A percentile compares a stretch with the other conserved stretches of the same genome.
Conservation (phyloP, 139 green algal species). For the Picochlorum sp. region DNA sequence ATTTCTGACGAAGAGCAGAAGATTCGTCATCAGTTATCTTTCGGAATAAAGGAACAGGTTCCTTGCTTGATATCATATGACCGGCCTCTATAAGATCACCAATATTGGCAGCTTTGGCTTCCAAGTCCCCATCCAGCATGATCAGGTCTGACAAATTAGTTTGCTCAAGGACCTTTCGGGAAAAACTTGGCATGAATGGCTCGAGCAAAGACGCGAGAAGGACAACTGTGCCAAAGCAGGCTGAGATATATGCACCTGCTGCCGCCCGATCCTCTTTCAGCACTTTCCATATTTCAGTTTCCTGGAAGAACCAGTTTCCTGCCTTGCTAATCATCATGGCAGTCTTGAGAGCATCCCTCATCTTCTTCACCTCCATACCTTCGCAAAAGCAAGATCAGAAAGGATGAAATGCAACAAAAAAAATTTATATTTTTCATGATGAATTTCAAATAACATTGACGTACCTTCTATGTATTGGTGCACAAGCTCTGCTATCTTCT, state of each 20-base stretch:
- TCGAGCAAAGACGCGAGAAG: constrained; percentile 73
- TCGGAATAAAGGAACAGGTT: constrained; percentile 43
- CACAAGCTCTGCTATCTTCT: constrained; percentile 39
- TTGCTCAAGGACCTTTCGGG: constrained; percentile 47
- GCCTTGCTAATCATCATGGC: constrained; percentile 26
- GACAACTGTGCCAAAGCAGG: constrained; percentile 62
- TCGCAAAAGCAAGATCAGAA: constrained; percentile 11
- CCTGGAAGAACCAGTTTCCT: constrained; percentile 32
- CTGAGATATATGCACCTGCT: constrained; percentile 23
- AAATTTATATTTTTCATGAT: background rate
- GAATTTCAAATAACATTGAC: background rate
- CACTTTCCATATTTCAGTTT: constrained; percentile 48
- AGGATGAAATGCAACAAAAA: background rate
- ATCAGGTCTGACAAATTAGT: constrained; percentile 17
- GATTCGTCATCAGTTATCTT: constrained; percentile 37
- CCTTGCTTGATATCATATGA: constrained; percentile 44
- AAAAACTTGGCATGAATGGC: constrained; percentile 87
- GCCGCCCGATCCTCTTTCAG: constrained; percentile 33
- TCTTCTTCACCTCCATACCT: constrained; percentile 18
- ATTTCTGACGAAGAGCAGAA: constrained; percentile 19
- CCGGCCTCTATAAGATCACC: constrained; percentile 50
- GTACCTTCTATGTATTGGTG: constrained; percentile 50
- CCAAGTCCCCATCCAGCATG: constrained; percentile 35
- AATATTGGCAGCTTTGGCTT: constrained; percentile 2
- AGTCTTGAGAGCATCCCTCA: constrained; percentile 12